phyloP scores from a whole-genome alignment of 352 stramenopile species.

The Phytophthora fragariaefolia region DNA sequence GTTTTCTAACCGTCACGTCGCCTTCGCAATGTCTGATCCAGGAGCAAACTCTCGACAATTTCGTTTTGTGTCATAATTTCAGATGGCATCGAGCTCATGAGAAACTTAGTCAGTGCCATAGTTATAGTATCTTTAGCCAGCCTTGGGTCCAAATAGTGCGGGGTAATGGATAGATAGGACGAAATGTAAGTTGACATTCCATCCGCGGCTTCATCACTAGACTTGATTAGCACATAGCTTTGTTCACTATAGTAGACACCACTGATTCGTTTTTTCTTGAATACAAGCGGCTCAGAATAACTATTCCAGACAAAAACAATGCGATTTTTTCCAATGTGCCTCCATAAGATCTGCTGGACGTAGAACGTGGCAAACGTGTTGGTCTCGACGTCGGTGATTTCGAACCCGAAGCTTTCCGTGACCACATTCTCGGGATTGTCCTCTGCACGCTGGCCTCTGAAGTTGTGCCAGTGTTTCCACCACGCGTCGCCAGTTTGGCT shows the following conservation, averaged over 20 bases:
- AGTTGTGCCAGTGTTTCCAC: slow-evolving; percentile 38
- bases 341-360: slow-evolving; percentile 53
- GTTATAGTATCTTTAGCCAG: slow-evolving; percentile 34
- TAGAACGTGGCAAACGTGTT: slow-evolving; percentile 53
- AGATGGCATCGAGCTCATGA: slow-evolving; percentile 34
- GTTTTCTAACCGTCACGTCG: too few relatives aligned
- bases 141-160: slow-evolving; percentile 41
- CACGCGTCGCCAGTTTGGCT: slow-evolving; percentile 36
- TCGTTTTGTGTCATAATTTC: slow-evolving; percentile 42
- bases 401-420: slow-evolving; percentile 55
- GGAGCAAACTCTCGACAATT: slow-evolving; percentile 47
- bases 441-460: slow-evolving; percentile 16
- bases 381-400: slow-evolving; percentile 45
- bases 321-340: slow-evolving; percentile 56
- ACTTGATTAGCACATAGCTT: slow-evolving; percentile 61
- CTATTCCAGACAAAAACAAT: slow-evolving; percentile 61
- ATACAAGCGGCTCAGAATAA: slow-evolving; percentile 56
- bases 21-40: slow-evolving; percentile 14
- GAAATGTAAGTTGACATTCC: too few relatives aligned
- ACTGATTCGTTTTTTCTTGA: slow-evolving; percentile 45
- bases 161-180: slow-evolving; percentile 52
- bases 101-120: slow-evolving; percentile 45
- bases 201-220: too few relatives aligned
- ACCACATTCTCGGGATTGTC: slow-evolving; percentile 45
- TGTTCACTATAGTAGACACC: slow-evolving; percentile 53